These are phyloP conservation scores for Dipodascopsis uninucleata DNA, from an alignment of 805 yeast genomes.

Conservation along the genomic window DNA sequence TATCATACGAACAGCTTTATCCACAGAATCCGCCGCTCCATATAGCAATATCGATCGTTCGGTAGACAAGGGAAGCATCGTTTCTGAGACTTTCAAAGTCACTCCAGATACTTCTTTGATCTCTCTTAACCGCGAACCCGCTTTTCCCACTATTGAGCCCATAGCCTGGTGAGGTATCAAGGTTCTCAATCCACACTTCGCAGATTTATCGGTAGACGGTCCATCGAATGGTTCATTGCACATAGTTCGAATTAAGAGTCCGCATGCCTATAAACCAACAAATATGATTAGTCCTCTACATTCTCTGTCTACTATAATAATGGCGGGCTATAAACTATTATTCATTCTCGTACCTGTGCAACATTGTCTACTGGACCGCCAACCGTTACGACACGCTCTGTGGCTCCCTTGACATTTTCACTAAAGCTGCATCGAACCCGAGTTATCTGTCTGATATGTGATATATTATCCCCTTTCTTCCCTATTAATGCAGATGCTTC, in stretches of 20 bases:
- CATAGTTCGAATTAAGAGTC: slow-evolving; percentile 1
- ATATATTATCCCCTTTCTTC: slow-evolving; percentile 14
- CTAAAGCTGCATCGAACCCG: slow-evolving; percentile 19
- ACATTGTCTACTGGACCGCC: slow-evolving; percentile 11
- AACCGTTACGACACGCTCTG: slow-evolving; percentile 17
- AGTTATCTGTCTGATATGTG: slow-evolving; percentile 9
- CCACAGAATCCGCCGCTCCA: slow-evolving; percentile 12
- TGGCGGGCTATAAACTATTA: too few species aligned
- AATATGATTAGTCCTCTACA: background rate
- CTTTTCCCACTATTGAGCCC: slow-evolving; percentile 15
- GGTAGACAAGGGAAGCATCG: slow-evolving; percentile 23
- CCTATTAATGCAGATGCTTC: slow-evolving; percentile 27
- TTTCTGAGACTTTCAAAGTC: slow-evolving; percentile 10
- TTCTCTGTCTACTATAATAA: background rate
- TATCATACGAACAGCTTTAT: slow-evolving; percentile 2
- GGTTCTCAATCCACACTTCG: slow-evolving; percentile 13
- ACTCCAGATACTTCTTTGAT: slow-evolving; percentile 10
- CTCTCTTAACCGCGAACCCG: slow-evolving; percentile 12
- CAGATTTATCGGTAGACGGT: background rate
- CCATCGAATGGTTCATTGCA: slow-evolving; percentile 1
- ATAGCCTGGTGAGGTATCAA: slow-evolving; percentile 19
- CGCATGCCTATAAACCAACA: slow-evolving; percentile 7
- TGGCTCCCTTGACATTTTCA: slow-evolving; percentile 15
- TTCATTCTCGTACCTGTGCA: slow-evolving; percentile 14
- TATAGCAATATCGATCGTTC: slow-evolving; percentile 19